phyloP scores from a whole-genome alignment of 257 asterid genomes.

The Capsicum rhomboideum region DNA sequence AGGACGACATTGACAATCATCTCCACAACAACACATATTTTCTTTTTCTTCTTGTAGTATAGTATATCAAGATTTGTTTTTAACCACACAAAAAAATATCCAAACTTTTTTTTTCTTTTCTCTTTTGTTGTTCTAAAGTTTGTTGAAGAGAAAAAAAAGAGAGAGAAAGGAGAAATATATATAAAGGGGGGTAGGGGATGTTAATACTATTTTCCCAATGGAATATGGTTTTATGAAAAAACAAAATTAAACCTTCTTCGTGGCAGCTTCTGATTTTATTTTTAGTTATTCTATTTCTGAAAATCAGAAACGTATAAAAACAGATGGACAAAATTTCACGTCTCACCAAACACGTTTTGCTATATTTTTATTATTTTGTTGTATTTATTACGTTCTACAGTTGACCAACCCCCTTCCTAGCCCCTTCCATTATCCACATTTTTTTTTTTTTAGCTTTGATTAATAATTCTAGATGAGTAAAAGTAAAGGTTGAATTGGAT shows the following conservation, averaged over 20 bases:
- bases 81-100: not conserved
- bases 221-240: not conserved
- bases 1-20: slow-evolving; percentile 14
- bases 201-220: not conserved
- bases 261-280: not conserved
- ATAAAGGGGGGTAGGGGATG: not conserved
- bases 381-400: not conserved
- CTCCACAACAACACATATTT: slow-evolving; percentile 19
- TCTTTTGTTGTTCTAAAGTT: not conserved
- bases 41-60: not conserved
- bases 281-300: not conserved
- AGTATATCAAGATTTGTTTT: not conserved
- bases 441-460: not conserved
- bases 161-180: not conserved
- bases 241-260: not conserved
- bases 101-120: not conserved
- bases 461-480: not conserved
- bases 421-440: not conserved
- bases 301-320: not conserved
- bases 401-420: not conserved
- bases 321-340: not conserved
- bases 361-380: too few relatives aligned
- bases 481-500: not conserved
- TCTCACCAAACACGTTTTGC: not conserved
- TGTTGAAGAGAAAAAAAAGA: not conserved